Evolutionary conservation across 345 rosid genomes (phyloP), one percentile per base, ranked within the genome.

Genomic region (Erodium maritimum): DNA sequence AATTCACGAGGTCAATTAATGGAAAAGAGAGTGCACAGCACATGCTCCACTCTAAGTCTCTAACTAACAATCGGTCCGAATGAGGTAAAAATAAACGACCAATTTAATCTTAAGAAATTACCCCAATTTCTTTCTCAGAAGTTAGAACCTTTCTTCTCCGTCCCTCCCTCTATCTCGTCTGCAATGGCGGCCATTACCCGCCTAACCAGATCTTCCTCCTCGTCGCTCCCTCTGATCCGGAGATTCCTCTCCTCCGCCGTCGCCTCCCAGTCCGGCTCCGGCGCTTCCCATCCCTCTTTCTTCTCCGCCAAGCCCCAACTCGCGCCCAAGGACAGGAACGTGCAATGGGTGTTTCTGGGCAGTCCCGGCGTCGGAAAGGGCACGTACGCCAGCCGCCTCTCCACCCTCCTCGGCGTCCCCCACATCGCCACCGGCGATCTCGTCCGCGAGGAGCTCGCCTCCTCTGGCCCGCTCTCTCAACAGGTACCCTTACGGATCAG

Each of bases 401-500:
- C 91, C 19, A 67, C 16, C 61, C 86, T 85, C 50, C 91, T 93
- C 58, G 86, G 88, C 19, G 90, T 87, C 50, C 96, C 97, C 55
- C 99, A 90, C 51, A 93, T 93, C 80, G 95, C 96, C 68, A 87
- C 96, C 33, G 97, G 96, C 54, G 97, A 93, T 80, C 95, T 90
- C 70, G 96, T 93, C 63, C 94, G 95, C 20, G 90, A 83, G 20
- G 99, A 79, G 73, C 87, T 89, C 51, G 76, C 85, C 67, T 78
- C 96, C 21, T 71, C 89, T 17, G 90, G 95, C 4, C 75, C 95
- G n/a, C 80, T 86, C 50, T 74, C 95, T 7, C 69, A 73, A 25
- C 88, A 86, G 85, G 96, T 86, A 5, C 53, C 2, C 5, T 22
- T 5, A 5, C 48, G 48, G 12, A 7, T 42, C 17, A 42, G n/a